Percentiles rank a stretch among this genome's conserved stretches.
Evolutionary conservation across 257 asterid species (phyloP).

Genomic region (Anisodus tanguticus): DNA sequence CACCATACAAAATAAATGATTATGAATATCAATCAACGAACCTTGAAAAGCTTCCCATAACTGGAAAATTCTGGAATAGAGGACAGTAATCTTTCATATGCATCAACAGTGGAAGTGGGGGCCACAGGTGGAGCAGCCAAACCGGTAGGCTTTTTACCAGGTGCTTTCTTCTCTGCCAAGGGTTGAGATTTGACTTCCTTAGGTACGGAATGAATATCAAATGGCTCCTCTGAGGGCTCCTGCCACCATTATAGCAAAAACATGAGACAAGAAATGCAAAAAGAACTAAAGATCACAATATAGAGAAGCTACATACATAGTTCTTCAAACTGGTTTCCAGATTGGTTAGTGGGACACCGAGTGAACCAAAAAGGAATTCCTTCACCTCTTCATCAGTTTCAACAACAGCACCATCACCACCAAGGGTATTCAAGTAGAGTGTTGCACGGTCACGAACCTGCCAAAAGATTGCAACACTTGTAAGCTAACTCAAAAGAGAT

Average conservation of each 20-base stretch:
- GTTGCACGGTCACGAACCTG: slow-evolving; percentile 99
- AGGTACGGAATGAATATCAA: slow-evolving; percentile 79
- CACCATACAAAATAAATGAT: background rate
- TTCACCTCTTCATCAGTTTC: slow-evolving; percentile 88
- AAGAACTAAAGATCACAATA: slow-evolving; percentile 25
- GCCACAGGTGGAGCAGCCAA: slow-evolving; percentile 83
- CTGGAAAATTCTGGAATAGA: slow-evolving; percentile 83
- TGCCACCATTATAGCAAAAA: slow-evolving; percentile 50
- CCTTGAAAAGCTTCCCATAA: slow-evolving; percentile 98
- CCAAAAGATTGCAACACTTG: slow-evolving; percentile 31
- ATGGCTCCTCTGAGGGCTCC: slow-evolving; percentile 84
- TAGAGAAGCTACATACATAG: slow-evolving; percentile 60
- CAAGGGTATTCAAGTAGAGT: slow-evolving; percentile 93
- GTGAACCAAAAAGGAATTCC: slow-evolving; percentile 87
- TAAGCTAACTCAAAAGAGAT: slow-evolving; percentile 24
- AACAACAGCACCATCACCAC: slow-evolving; percentile 83
- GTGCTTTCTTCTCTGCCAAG: slow-evolving; percentile 88
- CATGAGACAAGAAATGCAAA: slow-evolving; percentile 26
- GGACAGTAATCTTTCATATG: slow-evolving; percentile 77
- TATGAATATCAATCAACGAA: slow-evolving; percentile 34
- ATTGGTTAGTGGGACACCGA: slow-evolving; percentile 79
- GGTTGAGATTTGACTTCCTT: slow-evolving; percentile 94
- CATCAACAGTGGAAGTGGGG: slow-evolving; percentile 74
- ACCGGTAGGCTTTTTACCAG: slow-evolving; percentile 88
- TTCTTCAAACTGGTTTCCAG: slow-evolving; percentile 87